Percentiles rank a stretch among this genome's conserved stretches.
Evolutionary conservation across 139 green algal genomes (phyloP).

Genomic region (Micromonas pusilla): DNA sequence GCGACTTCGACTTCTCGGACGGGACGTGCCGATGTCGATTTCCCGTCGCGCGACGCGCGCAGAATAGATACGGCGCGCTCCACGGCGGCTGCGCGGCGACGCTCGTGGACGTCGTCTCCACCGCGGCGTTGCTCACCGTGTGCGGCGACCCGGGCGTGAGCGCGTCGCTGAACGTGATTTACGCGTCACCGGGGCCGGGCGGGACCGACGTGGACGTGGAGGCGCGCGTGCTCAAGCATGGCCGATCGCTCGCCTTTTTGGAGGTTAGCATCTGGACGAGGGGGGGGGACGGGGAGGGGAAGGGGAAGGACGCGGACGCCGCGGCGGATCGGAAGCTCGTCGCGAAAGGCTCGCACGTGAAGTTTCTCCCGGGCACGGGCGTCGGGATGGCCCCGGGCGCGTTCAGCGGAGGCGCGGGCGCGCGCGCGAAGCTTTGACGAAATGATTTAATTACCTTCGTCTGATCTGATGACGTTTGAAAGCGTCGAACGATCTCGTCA

Average conservation of each 20-base stretch:
- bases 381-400: too few relatives aligned
- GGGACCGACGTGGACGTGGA: background rate
- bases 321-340: background rate
- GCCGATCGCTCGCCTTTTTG: background rate
- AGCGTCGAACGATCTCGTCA: too few relatives aligned
- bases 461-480: too few relatives aligned
- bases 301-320: too few relatives aligned
- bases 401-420: too few relatives aligned
- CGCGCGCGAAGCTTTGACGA: background rate
- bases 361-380: slow-evolving; percentile 1
- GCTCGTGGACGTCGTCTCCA: slow-evolving; percentile 17
- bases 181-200: background rate
- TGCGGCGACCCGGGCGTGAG: slow-evolving; percentile 1
- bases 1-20: background rate
- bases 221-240: background rate
- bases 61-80: slow-evolving; percentile 19
- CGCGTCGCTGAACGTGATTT: background rate
- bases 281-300: too few relatives aligned
- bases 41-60: background rate
- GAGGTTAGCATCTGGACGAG: background rate
- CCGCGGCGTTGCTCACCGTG: slow-evolving; percentile 5
- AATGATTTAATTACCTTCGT: too few relatives aligned
- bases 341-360: background rate
- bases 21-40: background rate
- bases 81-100: slow-evolving; percentile 25